Evolutionary conservation across 345 rosid species (phyloP).

Genomic region (Lepidium sativum): DNA sequence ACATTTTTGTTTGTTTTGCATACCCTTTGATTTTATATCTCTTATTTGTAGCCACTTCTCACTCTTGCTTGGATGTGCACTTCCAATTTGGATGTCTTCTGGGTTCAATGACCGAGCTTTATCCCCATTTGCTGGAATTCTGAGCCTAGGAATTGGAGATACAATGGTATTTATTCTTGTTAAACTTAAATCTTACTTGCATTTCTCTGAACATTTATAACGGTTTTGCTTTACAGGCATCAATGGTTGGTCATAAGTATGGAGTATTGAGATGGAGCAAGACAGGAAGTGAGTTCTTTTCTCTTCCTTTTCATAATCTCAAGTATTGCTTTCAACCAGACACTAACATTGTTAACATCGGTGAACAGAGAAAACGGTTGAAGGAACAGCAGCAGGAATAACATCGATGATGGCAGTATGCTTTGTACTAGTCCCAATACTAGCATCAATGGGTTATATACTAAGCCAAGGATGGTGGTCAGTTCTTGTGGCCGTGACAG

Average conservation of each 20-base stretch:
- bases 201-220: background rate
- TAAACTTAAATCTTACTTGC: background rate
- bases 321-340: background rate
- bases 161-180: constrained; percentile 58
- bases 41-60: constrained; percentile 68
- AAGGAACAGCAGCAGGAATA: constrained; percentile 98
- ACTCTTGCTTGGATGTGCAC: constrained; percentile 86
- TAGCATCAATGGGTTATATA: constrained; percentile 83
- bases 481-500: constrained; percentile 59
- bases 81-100: constrained; percentile 97
- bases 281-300: constrained; percentile 56
- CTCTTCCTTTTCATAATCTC: background rate
- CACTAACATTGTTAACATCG: background rate
- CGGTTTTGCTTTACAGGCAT: constrained; percentile 47
- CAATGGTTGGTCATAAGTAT: constrained; percentile 92
- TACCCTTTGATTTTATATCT: background rate
- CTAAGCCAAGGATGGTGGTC: constrained; percentile 85
- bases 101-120: constrained; percentile 92
- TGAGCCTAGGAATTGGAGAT: constrained; percentile 98
- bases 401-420: constrained; percentile 77
- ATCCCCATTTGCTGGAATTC: constrained; percentile 90
- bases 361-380: constrained; percentile 78
- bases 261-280: constrained; percentile 96
- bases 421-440: constrained; percentile 62
- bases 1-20: background rate